These are phyloP conservation scores for Solanum tarapatanum DNA, from an alignment of 257 asterid genomes.

Conservation along the genomic window DNA sequence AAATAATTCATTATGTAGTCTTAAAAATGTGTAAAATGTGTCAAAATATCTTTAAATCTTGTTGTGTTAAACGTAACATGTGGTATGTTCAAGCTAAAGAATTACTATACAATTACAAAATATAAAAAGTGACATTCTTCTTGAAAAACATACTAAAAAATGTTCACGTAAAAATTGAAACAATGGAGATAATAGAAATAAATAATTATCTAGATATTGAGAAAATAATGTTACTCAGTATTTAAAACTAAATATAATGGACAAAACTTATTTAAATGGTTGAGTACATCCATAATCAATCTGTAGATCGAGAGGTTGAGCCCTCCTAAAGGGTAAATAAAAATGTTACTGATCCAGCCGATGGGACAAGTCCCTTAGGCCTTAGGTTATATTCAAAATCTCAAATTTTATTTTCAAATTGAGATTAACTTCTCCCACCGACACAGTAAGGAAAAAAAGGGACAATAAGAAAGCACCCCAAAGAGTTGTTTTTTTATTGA, in stretches of 20 bases:
- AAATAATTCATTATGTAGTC: accelerated
- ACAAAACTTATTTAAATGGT: not conserved
- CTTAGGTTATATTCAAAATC: not conserved
- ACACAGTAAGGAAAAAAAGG: not conserved
- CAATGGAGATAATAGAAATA: not conserved
- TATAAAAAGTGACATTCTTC: not conserved
- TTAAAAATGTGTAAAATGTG: not conserved
- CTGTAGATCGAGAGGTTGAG: not conserved
- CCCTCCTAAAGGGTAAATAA: too few relatives aligned
- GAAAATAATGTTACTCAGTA: not conserved
- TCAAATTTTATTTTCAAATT: not conserved
- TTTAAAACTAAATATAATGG: not conserved
- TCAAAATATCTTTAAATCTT: not conserved
- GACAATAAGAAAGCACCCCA: not conserved
- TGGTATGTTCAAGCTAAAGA: not conserved
- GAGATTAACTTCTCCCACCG: too few relatives aligned
- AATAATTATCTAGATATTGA: not conserved
- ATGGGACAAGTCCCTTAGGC: not conserved
- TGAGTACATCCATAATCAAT: too few relatives aligned
- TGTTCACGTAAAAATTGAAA: not conserved
- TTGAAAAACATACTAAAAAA: not conserved
- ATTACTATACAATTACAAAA: not conserved
- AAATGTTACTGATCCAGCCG: not conserved
- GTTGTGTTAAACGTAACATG: not conserved
- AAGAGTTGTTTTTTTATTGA: not conserved